Evolutionary conservation across 2,329 filamentous ascomycete species (phyloP).

Genomic region (Penicillium rolfsii): DNA sequence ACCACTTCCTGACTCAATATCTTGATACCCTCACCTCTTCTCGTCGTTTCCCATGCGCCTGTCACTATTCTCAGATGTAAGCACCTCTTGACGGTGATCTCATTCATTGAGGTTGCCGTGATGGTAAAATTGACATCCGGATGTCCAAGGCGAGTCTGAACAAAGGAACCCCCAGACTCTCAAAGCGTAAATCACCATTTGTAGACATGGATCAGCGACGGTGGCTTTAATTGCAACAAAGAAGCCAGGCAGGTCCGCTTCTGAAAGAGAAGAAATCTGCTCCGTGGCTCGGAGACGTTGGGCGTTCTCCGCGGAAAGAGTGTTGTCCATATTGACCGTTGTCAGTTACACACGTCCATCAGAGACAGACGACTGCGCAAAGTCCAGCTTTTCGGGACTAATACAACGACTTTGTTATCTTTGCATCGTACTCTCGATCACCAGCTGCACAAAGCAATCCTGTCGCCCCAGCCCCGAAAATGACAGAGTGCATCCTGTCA

Average conservation of each 20-base stretch:
- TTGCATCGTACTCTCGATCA: conserved; percentile 63
- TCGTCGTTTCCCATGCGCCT: conserved; percentile 39
- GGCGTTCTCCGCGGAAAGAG: conserved; percentile 29
- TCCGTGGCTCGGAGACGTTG: conserved; percentile 36
- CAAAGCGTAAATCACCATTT: conserved; percentile 48
- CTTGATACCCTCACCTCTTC: conserved; percentile 28
- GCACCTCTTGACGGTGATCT: conserved; percentile 39
- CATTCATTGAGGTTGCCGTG: conserved; percentile 40
- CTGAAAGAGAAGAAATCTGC: conserved; percentile 11
- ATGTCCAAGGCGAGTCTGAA: conserved; percentile 44
- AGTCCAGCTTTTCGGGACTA: conserved; percentile 62
- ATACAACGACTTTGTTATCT: conserved; percentile 62
- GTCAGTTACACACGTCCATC: conserved; percentile 14
- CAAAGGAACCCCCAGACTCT: conserved; percentile 34
- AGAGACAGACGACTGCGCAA: conserved; percentile 42
- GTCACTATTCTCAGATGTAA: conserved; percentile 39
- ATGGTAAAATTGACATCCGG: conserved; percentile 45
- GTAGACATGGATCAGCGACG: conserved; percentile 49
- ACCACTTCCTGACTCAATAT: conserved; percentile 27
- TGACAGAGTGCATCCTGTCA: conserved; percentile 55
- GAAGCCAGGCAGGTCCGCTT: conserved; percentile 44
- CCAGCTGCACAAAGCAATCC: conserved; percentile 66
- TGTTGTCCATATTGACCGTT: conserved; percentile 16
- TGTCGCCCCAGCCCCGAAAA: conserved; percentile 67
- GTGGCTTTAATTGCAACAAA: conserved; percentile 50